phyloP scores from a whole-genome alignment of 129 eudicot species.

The Flaveria robusta region DNA sequence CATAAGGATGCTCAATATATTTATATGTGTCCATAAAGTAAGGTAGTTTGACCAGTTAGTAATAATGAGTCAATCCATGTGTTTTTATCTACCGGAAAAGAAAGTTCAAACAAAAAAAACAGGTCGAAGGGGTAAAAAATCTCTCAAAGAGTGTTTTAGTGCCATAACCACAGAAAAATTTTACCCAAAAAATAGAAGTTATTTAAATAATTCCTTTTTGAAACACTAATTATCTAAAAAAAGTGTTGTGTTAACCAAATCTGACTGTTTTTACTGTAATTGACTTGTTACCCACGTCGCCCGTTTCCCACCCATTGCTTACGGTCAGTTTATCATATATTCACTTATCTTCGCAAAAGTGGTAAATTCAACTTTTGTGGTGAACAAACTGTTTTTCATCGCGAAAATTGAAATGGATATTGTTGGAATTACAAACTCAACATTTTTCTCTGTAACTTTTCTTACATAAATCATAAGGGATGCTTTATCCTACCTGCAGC shows the following conservation, averaged over 20 bases:
- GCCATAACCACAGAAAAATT: not conserved
- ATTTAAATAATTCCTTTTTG: no score
- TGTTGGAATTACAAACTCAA: not conserved
- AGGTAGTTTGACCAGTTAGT: not conserved
- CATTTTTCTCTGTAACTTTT: not conserved
- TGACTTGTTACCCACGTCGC: not conserved
- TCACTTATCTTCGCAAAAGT: not conserved
- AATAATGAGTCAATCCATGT: not conserved
- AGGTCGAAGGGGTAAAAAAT: not conserved
- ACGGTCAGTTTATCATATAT: not conserved
- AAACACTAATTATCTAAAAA: no score
- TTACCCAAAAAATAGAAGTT: not conserved
- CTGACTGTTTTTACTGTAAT: not conserved
- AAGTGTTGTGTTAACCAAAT: not conserved
- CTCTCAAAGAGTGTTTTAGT: not conserved
- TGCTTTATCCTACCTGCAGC: conserved; percentile 47
- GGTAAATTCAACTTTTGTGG: not conserved
- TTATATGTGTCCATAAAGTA: not conserved
- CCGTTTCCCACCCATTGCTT: not conserved
- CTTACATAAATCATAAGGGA: not conserved
- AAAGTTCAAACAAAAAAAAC: no score
- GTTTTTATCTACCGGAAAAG: not conserved
- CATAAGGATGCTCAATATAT: not conserved
- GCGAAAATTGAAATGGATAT: not conserved
- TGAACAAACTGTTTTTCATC: not conserved